These are phyloP conservation scores for Brettanomyces anomalus DNA, from an alignment of 805 yeast species.

Conservation along the genomic window DNA sequence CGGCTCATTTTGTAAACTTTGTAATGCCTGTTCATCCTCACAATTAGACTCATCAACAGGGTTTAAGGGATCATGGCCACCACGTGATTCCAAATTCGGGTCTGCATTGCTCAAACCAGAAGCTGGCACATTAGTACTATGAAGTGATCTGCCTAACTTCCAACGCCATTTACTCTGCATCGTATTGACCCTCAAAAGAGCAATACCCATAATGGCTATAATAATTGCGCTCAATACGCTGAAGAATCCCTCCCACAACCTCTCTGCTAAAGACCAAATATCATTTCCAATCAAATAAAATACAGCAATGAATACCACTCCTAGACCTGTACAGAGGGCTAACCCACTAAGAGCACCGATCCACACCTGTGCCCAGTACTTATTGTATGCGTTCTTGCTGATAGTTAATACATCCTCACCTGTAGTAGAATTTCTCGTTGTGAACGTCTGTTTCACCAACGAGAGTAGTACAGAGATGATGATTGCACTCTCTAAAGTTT, in stretches of 20 bases:
- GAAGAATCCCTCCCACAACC: slow-evolving; percentile 82
- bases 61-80: neutral
- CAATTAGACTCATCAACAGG: neutral
- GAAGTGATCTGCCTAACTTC: slow-evolving; percentile 29
- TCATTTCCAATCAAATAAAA: slow-evolving; percentile 77
- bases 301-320: slow-evolving; percentile 56
- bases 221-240: slow-evolving; percentile 70
- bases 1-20: slow-evolving; percentile 12
- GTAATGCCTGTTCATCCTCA: slow-evolving; percentile 8
- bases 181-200: slow-evolving; percentile 71
- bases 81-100: neutral
- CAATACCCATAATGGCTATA: slow-evolving; percentile 81
- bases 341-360: slow-evolving; percentile 72
- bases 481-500: slow-evolving; percentile 68
- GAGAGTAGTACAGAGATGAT: slow-evolving; percentile 68
- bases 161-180: slow-evolving; percentile 76
- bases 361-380: slow-evolving; percentile 66
- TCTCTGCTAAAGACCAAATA: slow-evolving; percentile 80
- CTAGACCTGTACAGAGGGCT: slow-evolving; percentile 59
- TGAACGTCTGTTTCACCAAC: slow-evolving; percentile 53
- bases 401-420: slow-evolving; percentile 21
- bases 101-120: neutral
- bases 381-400: slow-evolving; percentile 27
- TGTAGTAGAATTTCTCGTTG: slow-evolving; percentile 24
- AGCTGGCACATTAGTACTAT: slow-evolving; percentile 3